Conservation (phyloP, 345 rosid species). For the Eucalyptus caleyi region DNA sequence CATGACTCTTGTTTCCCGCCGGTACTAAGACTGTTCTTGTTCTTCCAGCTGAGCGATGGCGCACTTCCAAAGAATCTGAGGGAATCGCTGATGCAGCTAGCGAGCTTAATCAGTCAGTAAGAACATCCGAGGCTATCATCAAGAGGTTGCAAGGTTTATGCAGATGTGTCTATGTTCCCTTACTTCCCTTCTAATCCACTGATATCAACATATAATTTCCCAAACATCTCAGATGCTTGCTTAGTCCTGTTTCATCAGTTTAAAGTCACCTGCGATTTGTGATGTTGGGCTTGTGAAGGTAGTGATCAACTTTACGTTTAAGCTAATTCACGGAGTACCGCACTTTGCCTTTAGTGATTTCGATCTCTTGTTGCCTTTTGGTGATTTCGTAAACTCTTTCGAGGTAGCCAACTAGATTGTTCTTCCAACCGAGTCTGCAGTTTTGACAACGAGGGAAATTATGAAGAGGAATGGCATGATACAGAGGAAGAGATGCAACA, state of each 20-base stretch:
- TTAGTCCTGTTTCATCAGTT: neutral
- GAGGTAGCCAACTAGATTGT: neutral
- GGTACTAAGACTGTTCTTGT: neutral
- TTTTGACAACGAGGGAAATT: neutral
- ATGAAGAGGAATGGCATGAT: neutral
- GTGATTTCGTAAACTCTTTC: neutral
- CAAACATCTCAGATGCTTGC: neutral
- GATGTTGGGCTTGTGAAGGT: neutral
- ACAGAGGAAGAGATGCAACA: neutral
- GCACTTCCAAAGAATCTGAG: constrained; percentile 15
- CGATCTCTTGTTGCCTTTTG: neutral
- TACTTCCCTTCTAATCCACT: neutral
- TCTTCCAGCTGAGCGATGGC: constrained; percentile 10
- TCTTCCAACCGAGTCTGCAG: neutral
- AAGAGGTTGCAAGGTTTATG: neutral
- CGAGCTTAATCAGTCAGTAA: neutral
- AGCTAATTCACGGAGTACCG: neutral
- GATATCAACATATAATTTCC: neutral
- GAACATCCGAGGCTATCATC: neutral
- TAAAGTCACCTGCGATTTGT: neutral
- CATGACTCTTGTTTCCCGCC: neutral
- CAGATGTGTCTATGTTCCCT: neutral
- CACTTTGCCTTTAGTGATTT: neutral
- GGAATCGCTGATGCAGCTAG: constrained; percentile 19
- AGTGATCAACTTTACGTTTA: neutral